Base-by-base conservation (phyloP, 495 filamentous ascomycete species). In the Sporormia fimetaria region DNA sequence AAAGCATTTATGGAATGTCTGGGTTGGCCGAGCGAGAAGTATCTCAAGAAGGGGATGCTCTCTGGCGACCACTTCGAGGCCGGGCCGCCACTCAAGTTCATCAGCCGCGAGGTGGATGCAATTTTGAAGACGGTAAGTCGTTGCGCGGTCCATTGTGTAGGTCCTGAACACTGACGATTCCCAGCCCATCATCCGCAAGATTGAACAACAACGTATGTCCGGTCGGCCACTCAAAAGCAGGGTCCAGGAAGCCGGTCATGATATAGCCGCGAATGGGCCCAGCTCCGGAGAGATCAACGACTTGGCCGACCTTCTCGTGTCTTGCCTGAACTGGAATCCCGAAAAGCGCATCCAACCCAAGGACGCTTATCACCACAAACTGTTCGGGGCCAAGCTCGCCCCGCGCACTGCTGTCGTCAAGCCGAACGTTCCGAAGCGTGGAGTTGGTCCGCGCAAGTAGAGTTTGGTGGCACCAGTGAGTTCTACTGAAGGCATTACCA, bases 1-100 rank as follows among this genome's bases (percentile, higher is more conserved):
- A 78, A 81, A 40, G 79, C 82, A 10, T 90, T 98, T 52, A 90
- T 94, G 79, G 92, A 96, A 57, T 88, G 87, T 52, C 79, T 92
- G 27, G 90, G 92, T 60, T 93, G 87, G 60, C 80, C 94, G 55
- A 84, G 79, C 42, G 75, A 77, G 26, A 94, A 93, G 63, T 65
- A 94, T 34, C 76, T 94, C 37, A 82, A 81, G 31, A 80, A 78
- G 29, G 83, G 85, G 10, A 15, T 1, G 12, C 68, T 88, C 44
- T 71, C 76, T 1, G 63, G 67, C 29, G 63, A 78, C 51, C 84
- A 96, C 64, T 96, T 94, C 56, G 80, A 90, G 30, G 65, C 80
- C 60, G 69, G 81, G 37, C 87, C 87, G 55, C 45, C 45, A 3
- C 45, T 48, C 23, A 42, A 43, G 28, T 95, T 98, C 61, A 67